Base-by-base conservation (phyloP, 2,329 filamentous ascomycete species). In the Ciborinia camelliae region DNA sequence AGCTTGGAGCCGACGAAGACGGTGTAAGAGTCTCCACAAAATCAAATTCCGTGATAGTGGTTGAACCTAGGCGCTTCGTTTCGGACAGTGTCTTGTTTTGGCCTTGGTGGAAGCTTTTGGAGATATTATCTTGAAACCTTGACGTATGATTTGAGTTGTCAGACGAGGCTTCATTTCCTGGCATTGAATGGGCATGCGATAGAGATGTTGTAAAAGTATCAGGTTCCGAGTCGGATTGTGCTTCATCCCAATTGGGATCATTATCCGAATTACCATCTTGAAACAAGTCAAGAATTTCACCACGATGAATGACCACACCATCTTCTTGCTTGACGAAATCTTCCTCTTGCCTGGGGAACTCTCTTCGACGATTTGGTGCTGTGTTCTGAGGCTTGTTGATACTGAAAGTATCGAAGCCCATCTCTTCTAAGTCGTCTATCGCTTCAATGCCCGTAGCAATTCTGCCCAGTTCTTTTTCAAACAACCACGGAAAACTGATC, bases 401-500 rank as follows among this genome's bases (percentile, higher is more conserved):
- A 28, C 66, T 69, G 14, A 68, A 45, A 39, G 63, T 60, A 10
- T 66, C 48, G 12, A 74, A 57, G 4, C 66, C 69, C 6, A 71
- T 53, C 4, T 71, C 66, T 5, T 72, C 71, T 23, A 71, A 53
- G 2, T 71, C 69, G 6, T 72, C 70, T 12, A 41, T 60, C 1
- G 57, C 41, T 45, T 73, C 70, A 23, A 68, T 67, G 18, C 75
- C 76, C 32, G 78, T 85, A 1, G 89, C 90, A 70, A 96, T 87
- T 55, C 82, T 82, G 1, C 89, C 88, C 4, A 96, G 80, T 66
- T 92, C 84, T 52, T 83, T 82, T 15, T 87, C 82, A 68, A 98
- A 96, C 2, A 98, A 80, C 95, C 95, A 99, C 0, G 95, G 94
- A 71, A 97, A 98, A 66, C 89, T 95, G 71, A 97, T 95, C 10